A percentile compares a stretch with the other conserved stretches of the same genome.
These are phyloP conservation scores for Fusarium napiforme DNA, from an alignment of 2,329 filamentous ascomycete genomes.

Conservation along the genomic window DNA sequence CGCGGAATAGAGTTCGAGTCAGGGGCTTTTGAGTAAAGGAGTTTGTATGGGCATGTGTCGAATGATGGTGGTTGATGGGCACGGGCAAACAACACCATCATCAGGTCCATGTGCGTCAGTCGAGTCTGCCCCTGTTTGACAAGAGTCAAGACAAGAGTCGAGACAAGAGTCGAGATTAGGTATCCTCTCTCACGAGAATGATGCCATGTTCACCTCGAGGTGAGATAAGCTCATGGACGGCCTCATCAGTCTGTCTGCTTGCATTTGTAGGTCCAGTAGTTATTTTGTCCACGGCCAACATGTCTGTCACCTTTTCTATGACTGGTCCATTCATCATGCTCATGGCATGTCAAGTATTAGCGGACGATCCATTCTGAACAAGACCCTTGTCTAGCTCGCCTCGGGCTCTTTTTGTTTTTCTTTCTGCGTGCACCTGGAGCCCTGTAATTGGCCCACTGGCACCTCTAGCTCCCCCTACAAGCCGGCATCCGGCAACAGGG, in stretches of 20 bases:
- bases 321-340: constrained; percentile 17
- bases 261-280: too few relatives aligned
- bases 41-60: constrained; percentile 6
- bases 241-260: neutral
- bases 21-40: neutral
- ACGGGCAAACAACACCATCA: constrained; percentile 39
- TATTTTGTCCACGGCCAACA: constrained; percentile 9
- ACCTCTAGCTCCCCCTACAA: neutral
- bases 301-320: constrained; percentile 4
- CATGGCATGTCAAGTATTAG: constrained; percentile 17
- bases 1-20: neutral
- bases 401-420: constrained; percentile 12
- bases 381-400: constrained; percentile 15
- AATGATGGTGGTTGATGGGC: constrained; percentile 29
- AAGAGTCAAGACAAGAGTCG: neutral
- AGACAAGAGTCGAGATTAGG: neutral
- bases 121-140: neutral
- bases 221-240: constrained; percentile 2
- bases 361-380: constrained; percentile 16
- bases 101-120: constrained; percentile 24
- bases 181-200: constrained; percentile 13
- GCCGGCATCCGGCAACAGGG: constrained; percentile 26
- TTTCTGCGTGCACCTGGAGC: constrained; percentile 1
- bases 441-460: constrained; percentile 6
- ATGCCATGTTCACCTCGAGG: neutral